These are phyloP conservation scores for Talaromyces sp. DNA, from an alignment of 2,329 filamentous ascomycete genomes.

Conservation along the genomic window DNA sequence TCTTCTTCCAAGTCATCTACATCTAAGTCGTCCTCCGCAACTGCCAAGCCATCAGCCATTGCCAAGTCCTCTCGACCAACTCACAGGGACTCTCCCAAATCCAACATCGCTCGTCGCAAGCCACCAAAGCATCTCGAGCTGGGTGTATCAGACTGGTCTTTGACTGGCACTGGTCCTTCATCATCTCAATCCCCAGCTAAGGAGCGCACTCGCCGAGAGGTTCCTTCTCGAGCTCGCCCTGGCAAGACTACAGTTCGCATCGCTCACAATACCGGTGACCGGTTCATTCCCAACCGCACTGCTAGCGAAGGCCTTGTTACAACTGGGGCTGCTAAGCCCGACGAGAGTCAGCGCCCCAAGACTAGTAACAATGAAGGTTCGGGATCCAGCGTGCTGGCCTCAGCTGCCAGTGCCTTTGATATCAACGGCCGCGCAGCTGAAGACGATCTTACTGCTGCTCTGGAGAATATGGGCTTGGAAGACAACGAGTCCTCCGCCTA, in stretches of 20 bases:
- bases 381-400: slow-evolving; percentile 74
- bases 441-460: slow-evolving; percentile 76
- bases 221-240: slow-evolving; percentile 50
- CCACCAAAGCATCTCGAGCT: slow-evolving; percentile 88
- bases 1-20: slow-evolving; percentile 5
- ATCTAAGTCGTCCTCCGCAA: neutral
- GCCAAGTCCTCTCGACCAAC: slow-evolving; percentile 44
- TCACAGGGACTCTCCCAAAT: slow-evolving; percentile 89
- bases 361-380: slow-evolving; percentile 72
- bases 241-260: slow-evolving; percentile 75
- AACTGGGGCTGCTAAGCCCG: slow-evolving; percentile 79
- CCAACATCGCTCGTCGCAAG: slow-evolving; percentile 74
- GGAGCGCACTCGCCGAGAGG: slow-evolving; percentile 61
- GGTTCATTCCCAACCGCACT: slow-evolving; percentile 92
- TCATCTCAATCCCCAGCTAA: slow-evolving; percentile 61
- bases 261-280: slow-evolving; percentile 73
- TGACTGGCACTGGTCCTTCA: slow-evolving; percentile 76
- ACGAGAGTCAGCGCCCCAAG: slow-evolving; percentile 75
- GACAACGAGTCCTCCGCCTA: slow-evolving; percentile 69
- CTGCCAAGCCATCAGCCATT: slow-evolving; percentile 29
- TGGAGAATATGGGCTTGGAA: slow-evolving; percentile 78
- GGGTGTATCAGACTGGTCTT: slow-evolving; percentile 87
- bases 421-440: slow-evolving; percentile 63
- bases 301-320: slow-evolving; percentile 88
- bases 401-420: slow-evolving; percentile 69